Evolutionary conservation across 2,329 filamentous ascomycete genomes (phyloP).

Genomic region (Colletotrichum sp.): DNA sequence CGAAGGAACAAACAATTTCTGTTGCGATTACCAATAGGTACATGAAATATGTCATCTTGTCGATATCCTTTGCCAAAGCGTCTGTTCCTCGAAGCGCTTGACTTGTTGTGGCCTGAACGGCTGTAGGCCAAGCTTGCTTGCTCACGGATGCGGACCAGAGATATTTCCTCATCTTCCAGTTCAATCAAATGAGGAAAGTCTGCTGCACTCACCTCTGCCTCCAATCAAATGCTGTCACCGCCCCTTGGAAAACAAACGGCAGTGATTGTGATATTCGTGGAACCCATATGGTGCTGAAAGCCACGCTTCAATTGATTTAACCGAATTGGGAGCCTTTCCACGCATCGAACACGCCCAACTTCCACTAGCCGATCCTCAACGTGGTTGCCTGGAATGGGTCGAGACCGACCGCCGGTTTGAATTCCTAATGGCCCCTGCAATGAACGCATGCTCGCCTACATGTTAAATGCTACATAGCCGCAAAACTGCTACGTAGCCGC

Average conservation of each 20-base stretch:
- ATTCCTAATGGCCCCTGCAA: not conserved
- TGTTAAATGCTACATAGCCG: not conserved
- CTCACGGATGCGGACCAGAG: not conserved
- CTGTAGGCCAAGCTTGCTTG: not conserved
- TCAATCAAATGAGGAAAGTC: not conserved
- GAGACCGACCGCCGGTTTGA: not conserved
- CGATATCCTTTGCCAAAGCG: not conserved
- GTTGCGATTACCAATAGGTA: not conserved
- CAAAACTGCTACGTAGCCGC: not conserved
- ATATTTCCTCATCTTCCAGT: accelerated
- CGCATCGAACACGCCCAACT: not conserved
- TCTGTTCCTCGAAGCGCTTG: accelerated
- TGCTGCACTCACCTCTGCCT: not conserved
- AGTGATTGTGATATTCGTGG: not conserved
- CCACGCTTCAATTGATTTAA: not conserved
- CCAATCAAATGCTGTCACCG: not conserved
- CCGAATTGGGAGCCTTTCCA: not conserved
- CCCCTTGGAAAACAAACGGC: not conserved
- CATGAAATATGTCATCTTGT: not conserved
- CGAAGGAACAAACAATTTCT: not conserved
- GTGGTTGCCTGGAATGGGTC: not conserved
- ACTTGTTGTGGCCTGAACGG: not conserved
- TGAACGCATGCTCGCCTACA: not conserved
- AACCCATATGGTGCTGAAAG: not conserved
- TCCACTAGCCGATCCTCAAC: not conserved